Conservation (phyloP, 164 flowering plant species). For the Umbilicus rupestris region DNA sequence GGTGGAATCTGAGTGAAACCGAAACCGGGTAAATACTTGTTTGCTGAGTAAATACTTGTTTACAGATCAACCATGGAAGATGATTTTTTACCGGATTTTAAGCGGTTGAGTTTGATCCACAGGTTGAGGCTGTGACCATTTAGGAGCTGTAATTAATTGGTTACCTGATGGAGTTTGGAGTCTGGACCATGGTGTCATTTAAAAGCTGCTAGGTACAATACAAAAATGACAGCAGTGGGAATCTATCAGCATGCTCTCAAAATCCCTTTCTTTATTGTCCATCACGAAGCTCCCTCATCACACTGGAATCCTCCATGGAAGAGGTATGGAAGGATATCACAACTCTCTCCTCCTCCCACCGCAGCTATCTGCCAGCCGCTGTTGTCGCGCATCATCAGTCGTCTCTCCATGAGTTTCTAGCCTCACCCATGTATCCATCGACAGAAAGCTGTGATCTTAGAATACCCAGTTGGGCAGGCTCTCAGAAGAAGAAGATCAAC, state of each 20-base stretch:
- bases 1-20: too few relatives aligned
- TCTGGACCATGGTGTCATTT: neutral
- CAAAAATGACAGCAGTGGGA: neutral
- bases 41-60: neutral
- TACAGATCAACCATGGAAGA: neutral
- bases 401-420: conserved; percentile 1
- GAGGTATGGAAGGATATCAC: conserved; percentile 8
- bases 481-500: too few relatives aligned
- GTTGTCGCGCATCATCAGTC: neutral
- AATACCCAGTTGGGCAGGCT: too few relatives aligned
- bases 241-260: neutral
- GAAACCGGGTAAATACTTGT: too few relatives aligned
- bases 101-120: neutral
- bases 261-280: neutral
- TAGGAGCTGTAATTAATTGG: neutral
- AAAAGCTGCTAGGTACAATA: conserved; percentile 2
- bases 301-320: neutral
- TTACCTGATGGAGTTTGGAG: neutral
- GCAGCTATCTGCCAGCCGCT: neutral
- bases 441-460: conserved; percentile 1
- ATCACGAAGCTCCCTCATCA: neutral
- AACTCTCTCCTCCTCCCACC: neutral
- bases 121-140: neutral
- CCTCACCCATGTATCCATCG: neutral
- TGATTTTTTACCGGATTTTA: neutral